Percentiles rank a stretch among this genome's conserved stretches.
These are phyloP conservation scores for Xylaria venustula DNA, from an alignment of 495 filamentous ascomycete genomes.

Conservation along the genomic window DNA sequence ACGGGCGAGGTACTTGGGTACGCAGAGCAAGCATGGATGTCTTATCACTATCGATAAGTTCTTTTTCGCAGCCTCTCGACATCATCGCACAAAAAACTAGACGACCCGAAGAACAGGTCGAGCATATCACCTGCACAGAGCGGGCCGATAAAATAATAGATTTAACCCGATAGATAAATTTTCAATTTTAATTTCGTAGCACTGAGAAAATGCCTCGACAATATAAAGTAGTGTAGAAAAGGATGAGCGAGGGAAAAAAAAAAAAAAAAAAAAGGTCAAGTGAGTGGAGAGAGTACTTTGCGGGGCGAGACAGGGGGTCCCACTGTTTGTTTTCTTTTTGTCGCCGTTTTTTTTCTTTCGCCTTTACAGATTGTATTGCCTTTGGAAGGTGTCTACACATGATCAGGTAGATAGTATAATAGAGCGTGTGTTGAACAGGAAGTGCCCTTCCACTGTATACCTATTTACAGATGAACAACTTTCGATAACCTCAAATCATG, in stretches of 20 bases:
- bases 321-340: neutral
- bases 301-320: constrained; percentile 23
- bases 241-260: constrained; percentile 8
- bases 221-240: constrained; percentile 9
- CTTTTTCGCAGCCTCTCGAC: neutral
- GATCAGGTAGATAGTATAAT: too few species aligned
- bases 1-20: neutral
- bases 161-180: neutral
- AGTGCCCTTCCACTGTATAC: too few species aligned
- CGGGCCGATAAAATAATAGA: neutral
- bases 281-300: constrained; percentile 15
- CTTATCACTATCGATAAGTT: constrained; percentile 5
- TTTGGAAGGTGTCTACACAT: too few species aligned
- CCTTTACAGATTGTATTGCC: too few species aligned
- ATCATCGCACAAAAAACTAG: too few species aligned
- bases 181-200: neutral
- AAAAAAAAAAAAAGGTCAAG: constrained; percentile 24
- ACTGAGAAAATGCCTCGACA: constrained; percentile 9
- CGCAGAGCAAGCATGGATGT: too few species aligned
- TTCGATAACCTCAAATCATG: neutral
- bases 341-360: neutral
- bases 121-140: neutral
- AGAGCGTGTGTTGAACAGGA: neutral
- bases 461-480: too few species aligned
- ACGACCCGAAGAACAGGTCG: too few species aligned